Evolutionary conservation across 2,329 filamentous ascomycete genomes (phyloP), one percentile per base, ranked within the genome.

Genomic region (Phyllosticta paracitricarpa): DNA sequence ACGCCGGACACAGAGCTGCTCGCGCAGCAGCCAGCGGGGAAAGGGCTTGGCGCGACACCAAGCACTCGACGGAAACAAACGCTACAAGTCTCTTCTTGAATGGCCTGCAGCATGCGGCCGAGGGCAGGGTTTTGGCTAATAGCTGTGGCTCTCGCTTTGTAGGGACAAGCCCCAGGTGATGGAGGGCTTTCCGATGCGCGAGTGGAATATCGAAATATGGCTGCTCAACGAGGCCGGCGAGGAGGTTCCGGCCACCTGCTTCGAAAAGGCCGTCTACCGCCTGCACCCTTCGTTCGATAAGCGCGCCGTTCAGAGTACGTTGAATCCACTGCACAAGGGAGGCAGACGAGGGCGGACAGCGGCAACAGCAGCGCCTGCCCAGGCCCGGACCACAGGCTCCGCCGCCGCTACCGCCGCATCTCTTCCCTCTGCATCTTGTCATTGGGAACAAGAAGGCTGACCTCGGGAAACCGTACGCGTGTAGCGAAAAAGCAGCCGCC

Each of bases 261-360:
- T 97, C 78, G 89, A 91, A 72, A 96, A 96, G 79, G 93, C 89
- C 52, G 87, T 87, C 61, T 99, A 97, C 79, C 89, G 90, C 71
- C 83, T 99, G 30, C 94, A 99, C 76, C 93, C 94, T 35, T 94
- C 91, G 57, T 99, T 99, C 75, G 89, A 87, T 59, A 89, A 92
- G 69, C 88, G 60, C 14, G 60, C 89, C 17, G 84, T 83, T 58
- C 93, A 97, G 78, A 87, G 91, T 96, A 81, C 68, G 88, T 80
- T 56, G 33, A 35, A n/a, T 3, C 53, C 6, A n/a, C 26, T 10
- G n/a, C 22, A 55, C 22, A 5, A 55, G n/a, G 12, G 24, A 5
- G 10, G 54, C 52, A 54, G 52, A 25, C 3, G 52, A 22, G 12
- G 28, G 4, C 28, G 28, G 28, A 6, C 5, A 30, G 28, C 28